phyloP scores from a whole-genome alignment of 179 eudicot genomes.

The Dionaea muscipula region DNA sequence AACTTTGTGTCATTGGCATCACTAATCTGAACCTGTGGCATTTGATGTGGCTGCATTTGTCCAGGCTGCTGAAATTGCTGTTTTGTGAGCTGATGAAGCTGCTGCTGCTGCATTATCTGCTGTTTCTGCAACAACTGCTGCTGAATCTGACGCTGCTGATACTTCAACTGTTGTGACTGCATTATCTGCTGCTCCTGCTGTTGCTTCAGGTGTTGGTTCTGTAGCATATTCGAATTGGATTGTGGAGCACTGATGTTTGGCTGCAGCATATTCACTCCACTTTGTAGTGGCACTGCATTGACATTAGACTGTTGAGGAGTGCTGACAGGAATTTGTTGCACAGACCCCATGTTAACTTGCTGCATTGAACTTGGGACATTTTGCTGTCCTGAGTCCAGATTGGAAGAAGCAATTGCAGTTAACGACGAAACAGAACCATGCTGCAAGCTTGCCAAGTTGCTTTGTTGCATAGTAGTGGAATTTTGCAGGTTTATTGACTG shows the following conservation, averaged over 20 bases:
- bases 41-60: conserved; percentile 50
- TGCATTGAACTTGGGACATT: conserved; percentile 46
- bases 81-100: conserved; percentile 39
- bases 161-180: conserved; percentile 54
- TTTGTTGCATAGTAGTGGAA: conserved; percentile 51
- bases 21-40: conserved; percentile 53
- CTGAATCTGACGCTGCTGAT: conserved; percentile 55
- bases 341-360: conserved; percentile 50
- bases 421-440: conserved; percentile 50
- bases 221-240: conserved; percentile 53
- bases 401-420: conserved; percentile 39
- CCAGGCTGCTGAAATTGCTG: conserved; percentile 41
- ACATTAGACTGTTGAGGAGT: conserved; percentile 54
- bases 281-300: conserved; percentile 49
- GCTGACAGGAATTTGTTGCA: conserved; percentile 63
- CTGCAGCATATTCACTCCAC: conserved; percentile 44
- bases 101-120: conserved; percentile 37
- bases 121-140: conserved; percentile 41
- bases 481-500: conserved; percentile 46
- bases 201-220: conserved; percentile 56
- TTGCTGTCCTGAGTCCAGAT: conserved; percentile 59
- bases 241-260: conserved; percentile 46
- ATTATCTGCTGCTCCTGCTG: conserved; percentile 66
- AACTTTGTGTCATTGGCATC: conserved; percentile 54
- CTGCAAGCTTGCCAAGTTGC: conserved; percentile 44